These are phyloP conservation scores for Russula vinacea DNA, from an alignment of 768 basidiomycete genomes.

Conservation along the genomic window DNA sequence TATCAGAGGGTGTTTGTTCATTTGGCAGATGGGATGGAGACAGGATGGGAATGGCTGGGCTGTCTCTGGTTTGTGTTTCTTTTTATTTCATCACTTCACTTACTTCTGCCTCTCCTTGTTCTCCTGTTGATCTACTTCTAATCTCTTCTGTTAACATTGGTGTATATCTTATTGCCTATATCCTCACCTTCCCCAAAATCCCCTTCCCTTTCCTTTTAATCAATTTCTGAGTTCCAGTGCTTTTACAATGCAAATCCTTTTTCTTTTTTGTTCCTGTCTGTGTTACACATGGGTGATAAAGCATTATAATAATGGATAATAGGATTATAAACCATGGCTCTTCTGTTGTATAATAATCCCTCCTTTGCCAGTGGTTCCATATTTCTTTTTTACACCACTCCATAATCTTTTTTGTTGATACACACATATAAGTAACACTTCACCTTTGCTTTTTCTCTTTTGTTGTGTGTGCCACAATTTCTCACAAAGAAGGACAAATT, in stretches of 20 bases:
- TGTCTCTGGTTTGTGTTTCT: constrained; percentile 11
- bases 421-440: neutral
- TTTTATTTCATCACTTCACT: neutral
- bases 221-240: neutral
- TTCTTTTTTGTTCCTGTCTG: neutral
- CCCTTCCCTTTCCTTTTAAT: neutral
- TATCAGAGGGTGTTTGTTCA: neutral
- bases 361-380: neutral
- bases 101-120: neutral
- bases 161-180: neutral
- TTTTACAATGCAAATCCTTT: neutral
- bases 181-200: neutral
- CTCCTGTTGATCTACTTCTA: neutral
- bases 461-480: too few species aligned
- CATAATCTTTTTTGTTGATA: neutral
- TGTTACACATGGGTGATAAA: neutral
- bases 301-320: neutral
- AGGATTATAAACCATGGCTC: neutral
- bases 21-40: neutral
- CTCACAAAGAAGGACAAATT: too few species aligned
- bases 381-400: neutral
- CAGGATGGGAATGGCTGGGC: constrained; percentile 4
- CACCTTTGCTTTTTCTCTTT: neutral
- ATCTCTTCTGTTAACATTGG: neutral
- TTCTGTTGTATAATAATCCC: constrained; percentile 2